phyloP scores from a whole-genome alignment of 495 filamentous ascomycete species.

The Pyrenula aspistea region DNA sequence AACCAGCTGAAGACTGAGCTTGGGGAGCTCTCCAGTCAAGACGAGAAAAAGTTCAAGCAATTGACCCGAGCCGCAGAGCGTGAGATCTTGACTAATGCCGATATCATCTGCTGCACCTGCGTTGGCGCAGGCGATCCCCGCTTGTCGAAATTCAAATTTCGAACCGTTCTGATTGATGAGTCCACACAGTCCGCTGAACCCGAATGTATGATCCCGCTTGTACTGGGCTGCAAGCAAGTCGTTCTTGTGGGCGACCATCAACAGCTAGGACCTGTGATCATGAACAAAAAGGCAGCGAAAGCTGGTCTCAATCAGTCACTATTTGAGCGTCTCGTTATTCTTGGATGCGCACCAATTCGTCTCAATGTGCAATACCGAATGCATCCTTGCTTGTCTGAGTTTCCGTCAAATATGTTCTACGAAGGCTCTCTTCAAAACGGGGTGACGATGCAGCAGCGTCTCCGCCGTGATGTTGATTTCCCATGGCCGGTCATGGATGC shows the following conservation, averaged over 20 bases:
- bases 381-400: slow-evolving; percentile 96
- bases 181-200: slow-evolving; percentile 98
- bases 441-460: slow-evolving; percentile 76
- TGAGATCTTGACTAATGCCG: slow-evolving; percentile 88
- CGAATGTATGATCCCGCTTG: slow-evolving; percentile 97
- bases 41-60: slow-evolving; percentile 97
- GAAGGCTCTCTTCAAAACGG: slow-evolving; percentile 96
- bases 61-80: slow-evolving; percentile 87
- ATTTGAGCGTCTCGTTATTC: slow-evolving; percentile 90
- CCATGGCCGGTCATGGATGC: slow-evolving; percentile 90
- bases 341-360: slow-evolving; percentile 84
- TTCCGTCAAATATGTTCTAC: slow-evolving; percentile 99
- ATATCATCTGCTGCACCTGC: slow-evolving; percentile 98
- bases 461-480: slow-evolving; percentile 92
- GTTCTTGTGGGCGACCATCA: slow-evolving; percentile 98
- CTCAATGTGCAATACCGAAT: slow-evolving; percentile 98
- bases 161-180: slow-evolving; percentile 95
- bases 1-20: slow-evolving; percentile 83
- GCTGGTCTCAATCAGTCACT: slow-evolving; percentile 94
- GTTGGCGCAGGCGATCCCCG: slow-evolving; percentile 96
- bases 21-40: slow-evolving; percentile 86
- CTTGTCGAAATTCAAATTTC: slow-evolving; percentile 91
- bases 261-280: slow-evolving; percentile 96
- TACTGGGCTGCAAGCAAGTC: slow-evolving; percentile 95
- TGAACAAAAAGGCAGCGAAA: slow-evolving; percentile 99